phyloP scores from a whole-genome alignment of 1,139 yeast species.

The Scheffersomyces insectosa region DNA sequence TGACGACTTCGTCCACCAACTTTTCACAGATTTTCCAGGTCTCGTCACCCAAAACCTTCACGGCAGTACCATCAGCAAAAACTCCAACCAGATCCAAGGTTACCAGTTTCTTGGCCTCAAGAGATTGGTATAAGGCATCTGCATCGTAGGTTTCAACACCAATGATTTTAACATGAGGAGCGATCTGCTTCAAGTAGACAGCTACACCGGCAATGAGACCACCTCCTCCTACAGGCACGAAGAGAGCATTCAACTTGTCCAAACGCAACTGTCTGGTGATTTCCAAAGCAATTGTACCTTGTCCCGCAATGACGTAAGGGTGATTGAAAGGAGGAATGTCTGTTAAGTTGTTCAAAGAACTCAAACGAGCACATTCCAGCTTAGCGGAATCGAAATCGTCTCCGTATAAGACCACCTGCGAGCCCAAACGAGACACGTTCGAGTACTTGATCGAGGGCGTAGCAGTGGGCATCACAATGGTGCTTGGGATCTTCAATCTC shows the following conservation, averaged over 20 bases:
- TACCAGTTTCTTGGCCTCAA: conserved; percentile 55
- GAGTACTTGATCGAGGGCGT: conserved; percentile 93
- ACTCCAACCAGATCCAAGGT: conserved; percentile 75
- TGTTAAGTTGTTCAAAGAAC: conserved; percentile 69
- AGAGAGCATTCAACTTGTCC: conserved; percentile 79
- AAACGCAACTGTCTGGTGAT: conserved; percentile 81
- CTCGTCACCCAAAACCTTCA: conserved; percentile 84
- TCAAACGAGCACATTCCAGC: conserved; percentile 75
- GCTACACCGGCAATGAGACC: conserved; percentile 93
- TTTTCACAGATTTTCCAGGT: conserved; percentile 79
- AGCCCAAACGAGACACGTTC: conserved; percentile 88
- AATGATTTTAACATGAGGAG: conserved; percentile 94
- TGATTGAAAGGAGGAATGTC: conserved; percentile 97
- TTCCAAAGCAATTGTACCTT: conserved; percentile 96
- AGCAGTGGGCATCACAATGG: conserved; percentile 97
- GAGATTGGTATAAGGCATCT: conserved; percentile 81
- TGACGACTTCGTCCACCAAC: conserved; percentile 83
- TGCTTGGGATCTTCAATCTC: conserved; percentile 83
- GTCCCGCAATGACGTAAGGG: conserved; percentile 99
- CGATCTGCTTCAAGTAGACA: conserved; percentile 85
- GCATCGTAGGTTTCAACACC: conserved; percentile 98
- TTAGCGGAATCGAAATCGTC: conserved; percentile 94
- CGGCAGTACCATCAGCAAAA: conserved; percentile 99
- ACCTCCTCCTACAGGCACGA: conserved; percentile 96
- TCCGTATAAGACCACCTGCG: conserved; percentile 90